A percentile compares a stretch with the other conserved stretches of the same genome.
Evolutionary conservation across 257 asterid species (phyloP).

Genomic region (Solanum rostratum): DNA sequence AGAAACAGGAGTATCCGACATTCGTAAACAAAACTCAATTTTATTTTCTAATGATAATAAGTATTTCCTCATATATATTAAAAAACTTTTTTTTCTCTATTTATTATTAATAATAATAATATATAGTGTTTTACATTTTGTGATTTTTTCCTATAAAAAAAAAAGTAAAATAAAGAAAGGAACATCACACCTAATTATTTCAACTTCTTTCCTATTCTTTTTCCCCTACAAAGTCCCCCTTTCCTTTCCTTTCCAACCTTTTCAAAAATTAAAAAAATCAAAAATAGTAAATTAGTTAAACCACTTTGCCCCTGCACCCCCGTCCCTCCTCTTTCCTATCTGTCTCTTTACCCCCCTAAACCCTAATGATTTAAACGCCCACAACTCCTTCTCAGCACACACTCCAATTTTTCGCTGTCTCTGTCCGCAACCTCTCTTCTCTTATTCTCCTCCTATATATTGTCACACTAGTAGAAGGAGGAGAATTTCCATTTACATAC

Average conservation of each 20-base stretch:
- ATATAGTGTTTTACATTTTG: too few relatives aligned
- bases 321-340: background rate
- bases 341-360: background rate
- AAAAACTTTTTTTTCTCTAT: too few relatives aligned
- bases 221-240: background rate
- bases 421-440: background rate
- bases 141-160: too few relatives aligned
- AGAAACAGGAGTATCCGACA: background rate
- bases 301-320: background rate
- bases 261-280: background rate
- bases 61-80: background rate
- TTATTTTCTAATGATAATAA: background rate
- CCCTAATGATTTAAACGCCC: slow-evolving; percentile 14
- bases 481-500: background rate
- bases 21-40: background rate
- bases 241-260: background rate
- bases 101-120: too few relatives aligned
- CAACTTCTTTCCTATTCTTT: background rate
- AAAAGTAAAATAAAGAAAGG: background rate
- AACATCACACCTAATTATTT: background rate
- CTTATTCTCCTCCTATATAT: background rate
- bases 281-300: background rate
- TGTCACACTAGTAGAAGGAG: background rate
- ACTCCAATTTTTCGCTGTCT: background rate
- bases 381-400: background rate